Conservation (phyloP, 1,139 yeast species). For the Saccharomyces hybrid region DNA sequence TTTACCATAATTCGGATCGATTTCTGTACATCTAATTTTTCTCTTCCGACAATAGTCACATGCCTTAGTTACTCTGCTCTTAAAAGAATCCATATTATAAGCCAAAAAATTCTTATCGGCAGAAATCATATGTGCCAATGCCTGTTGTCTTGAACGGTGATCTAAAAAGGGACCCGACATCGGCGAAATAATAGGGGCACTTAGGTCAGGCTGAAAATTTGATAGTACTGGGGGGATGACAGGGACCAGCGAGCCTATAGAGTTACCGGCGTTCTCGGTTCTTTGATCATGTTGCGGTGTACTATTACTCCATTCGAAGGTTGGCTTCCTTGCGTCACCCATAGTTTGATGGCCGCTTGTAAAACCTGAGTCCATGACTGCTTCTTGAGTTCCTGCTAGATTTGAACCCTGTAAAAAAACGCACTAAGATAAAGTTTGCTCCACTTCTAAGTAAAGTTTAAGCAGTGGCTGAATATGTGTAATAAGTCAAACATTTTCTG, state of each 20-base stretch:
- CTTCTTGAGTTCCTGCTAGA: not conserved
- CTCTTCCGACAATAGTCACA: constrained; percentile 33
- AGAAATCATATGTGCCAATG: not conserved
- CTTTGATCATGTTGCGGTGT: not conserved
- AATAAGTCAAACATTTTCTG: not conserved
- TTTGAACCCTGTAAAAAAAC: not conserved
- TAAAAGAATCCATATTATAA: not conserved
- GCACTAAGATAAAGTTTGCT: not conserved
- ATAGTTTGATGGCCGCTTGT: not conserved
- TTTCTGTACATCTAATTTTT: constrained; percentile 31
- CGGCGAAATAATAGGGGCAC: not conserved
- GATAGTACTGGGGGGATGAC: not conserved
- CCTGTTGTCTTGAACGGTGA: not conserved
- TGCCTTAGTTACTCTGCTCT: constrained; percentile 30
- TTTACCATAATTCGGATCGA: constrained; percentile 16
- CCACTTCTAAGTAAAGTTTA: not conserved
- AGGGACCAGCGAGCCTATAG: not conserved
- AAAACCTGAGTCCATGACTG: not conserved
- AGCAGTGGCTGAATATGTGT: not conserved
- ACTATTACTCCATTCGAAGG: not conserved
- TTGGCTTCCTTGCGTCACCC: not conserved
- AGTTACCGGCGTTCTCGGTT: not conserved
- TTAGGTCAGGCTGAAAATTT: not conserved
- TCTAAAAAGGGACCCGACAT: not conserved
- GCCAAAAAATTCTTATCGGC: not conserved